phyloP scores from a whole-genome alignment of 345 rosid genomes.

The Lenwebbia sp. region DNA sequence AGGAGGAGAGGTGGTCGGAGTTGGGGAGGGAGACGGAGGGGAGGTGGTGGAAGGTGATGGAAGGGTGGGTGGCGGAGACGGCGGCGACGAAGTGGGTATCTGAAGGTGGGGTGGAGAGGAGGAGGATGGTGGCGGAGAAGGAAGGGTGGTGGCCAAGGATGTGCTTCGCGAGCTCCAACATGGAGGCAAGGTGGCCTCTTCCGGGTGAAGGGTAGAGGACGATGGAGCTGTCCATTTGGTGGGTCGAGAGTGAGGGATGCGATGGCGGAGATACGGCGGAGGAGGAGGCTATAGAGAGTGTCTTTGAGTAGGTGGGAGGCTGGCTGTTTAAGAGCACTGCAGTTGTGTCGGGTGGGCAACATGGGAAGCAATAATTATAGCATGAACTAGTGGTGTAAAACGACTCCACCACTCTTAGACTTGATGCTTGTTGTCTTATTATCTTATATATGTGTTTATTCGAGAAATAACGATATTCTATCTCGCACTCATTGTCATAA shows the following conservation, averaged over 20 bases:
- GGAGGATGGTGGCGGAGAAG: conserved; percentile 8
- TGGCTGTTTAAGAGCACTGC: too few species aligned
- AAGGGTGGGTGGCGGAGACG: conserved; percentile 1
- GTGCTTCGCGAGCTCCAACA: conserved; percentile 4
- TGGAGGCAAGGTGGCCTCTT: conserved; percentile 8
- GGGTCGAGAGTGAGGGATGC: neutral
- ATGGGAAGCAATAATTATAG: neutral
- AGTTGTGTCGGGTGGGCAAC: too few species aligned
- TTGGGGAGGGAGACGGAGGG: neutral
- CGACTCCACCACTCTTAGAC: too few species aligned
- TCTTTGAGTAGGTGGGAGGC: neutral
- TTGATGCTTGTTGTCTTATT: too few species aligned
- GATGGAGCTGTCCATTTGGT: neutral
- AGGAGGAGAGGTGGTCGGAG: neutral
- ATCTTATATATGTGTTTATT: too few species aligned
- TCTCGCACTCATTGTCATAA: too few species aligned
- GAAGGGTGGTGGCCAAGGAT: conserved; percentile 1
- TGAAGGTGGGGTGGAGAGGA: conserved; percentile 1
- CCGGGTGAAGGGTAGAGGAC: conserved; percentile 14
- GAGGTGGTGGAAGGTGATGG: conserved; percentile 7
- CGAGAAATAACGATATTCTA: too few species aligned
- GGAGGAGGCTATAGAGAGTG: neutral
- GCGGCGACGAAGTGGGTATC: neutral
- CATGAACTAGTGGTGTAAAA: neutral
- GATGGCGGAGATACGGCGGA: neutral